Evolutionary conservation across 805 yeast genomes (phyloP), one percentile per base, ranked within the genome.

Genomic region (Lipomyces lipofer): DNA sequence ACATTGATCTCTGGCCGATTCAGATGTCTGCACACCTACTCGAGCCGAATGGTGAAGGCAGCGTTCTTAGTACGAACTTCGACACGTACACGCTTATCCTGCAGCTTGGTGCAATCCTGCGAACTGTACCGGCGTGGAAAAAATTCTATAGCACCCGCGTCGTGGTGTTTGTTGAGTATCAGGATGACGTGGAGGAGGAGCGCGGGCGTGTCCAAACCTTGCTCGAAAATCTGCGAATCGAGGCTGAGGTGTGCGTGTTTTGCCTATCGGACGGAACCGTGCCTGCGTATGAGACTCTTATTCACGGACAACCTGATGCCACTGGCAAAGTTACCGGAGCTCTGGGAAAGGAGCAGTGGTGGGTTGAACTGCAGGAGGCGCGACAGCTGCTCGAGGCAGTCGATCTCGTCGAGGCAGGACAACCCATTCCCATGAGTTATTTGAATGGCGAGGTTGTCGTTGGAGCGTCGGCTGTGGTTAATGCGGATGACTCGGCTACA

Each of bases 101-200:
- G 54, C 99, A 94, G 66, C 74, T 94, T 52, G 99, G 98, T 2
- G 95, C 96, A 1, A 92, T 94, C 62, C 73, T 94, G 54, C 82
- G 87, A 9, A 91, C 99, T 0, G 99, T 94, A 2, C 95, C 95
- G 1, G 86, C 85, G 42, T 94, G 99, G 99, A 83, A 87, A 60
- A 76, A 76, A 45, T 83, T 86, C 0, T 94, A 89, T 66, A 72
- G 69, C 4, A 68, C 94, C 35, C 75, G 99, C 55, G 89, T 94
- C 9, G 83, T 94, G 48, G 95, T 87, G 0, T 92, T 94, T 75
- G 97, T 94, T 28, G 99, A 94, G 70, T 76, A 77, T 52, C 75
- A 74, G 43, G 73, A 73, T 0, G 97, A 91, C 61, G 80, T 88
- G 25, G 77, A 71, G 1, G 89, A 86, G 46, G 99, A 94, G 66